Conservation (phyloP, 2,329 filamentous ascomycete genomes). For the Didymella pomorum region DNA sequence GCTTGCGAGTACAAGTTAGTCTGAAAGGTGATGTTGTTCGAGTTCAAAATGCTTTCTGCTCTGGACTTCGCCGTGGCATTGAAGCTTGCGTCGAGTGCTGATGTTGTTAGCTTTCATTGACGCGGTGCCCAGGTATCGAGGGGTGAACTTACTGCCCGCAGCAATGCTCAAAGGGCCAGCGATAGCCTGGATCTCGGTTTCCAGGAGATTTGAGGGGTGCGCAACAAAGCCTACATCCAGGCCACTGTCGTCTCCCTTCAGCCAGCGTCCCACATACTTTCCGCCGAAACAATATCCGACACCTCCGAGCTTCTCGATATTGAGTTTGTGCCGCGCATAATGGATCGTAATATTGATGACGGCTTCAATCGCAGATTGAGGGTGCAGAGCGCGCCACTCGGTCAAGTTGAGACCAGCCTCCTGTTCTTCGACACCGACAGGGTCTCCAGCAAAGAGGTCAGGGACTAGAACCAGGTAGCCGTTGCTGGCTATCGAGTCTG, state of each 20-base stretch:
- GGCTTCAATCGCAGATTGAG: slow-evolving; percentile 54
- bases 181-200: slow-evolving; percentile 71
- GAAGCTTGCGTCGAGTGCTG: slow-evolving; percentile 35
- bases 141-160: slow-evolving; percentile 54
- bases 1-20: slow-evolving; percentile 42
- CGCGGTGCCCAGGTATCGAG: neutral
- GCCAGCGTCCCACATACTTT: slow-evolving; percentile 75
- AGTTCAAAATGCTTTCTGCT: slow-evolving; percentile 38
- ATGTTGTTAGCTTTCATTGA: slow-evolving; percentile 19
- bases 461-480: slow-evolving; percentile 48
- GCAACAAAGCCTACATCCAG: slow-evolving; percentile 72
- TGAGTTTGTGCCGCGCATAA: slow-evolving; percentile 65
- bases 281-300: slow-evolving; percentile 79
- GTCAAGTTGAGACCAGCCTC: slow-evolving; percentile 74
- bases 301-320: slow-evolving; percentile 65
- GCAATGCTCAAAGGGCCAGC: slow-evolving; percentile 72
- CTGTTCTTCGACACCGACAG: slow-evolving; percentile 39
- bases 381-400: slow-evolving; percentile 57
- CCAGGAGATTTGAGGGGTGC: slow-evolving; percentile 73
- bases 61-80: slow-evolving; percentile 26
- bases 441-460: slow-evolving; percentile 48
- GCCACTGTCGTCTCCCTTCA: slow-evolving; percentile 55
- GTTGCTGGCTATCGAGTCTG: slow-evolving; percentile 45
- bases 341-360: slow-evolving; percentile 62
- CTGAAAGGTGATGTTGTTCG: slow-evolving; percentile 45